These are phyloP conservation scores for Dactylellina sp. DNA, from an alignment of 2,329 filamentous ascomycete genomes.

Conservation along the genomic window DNA sequence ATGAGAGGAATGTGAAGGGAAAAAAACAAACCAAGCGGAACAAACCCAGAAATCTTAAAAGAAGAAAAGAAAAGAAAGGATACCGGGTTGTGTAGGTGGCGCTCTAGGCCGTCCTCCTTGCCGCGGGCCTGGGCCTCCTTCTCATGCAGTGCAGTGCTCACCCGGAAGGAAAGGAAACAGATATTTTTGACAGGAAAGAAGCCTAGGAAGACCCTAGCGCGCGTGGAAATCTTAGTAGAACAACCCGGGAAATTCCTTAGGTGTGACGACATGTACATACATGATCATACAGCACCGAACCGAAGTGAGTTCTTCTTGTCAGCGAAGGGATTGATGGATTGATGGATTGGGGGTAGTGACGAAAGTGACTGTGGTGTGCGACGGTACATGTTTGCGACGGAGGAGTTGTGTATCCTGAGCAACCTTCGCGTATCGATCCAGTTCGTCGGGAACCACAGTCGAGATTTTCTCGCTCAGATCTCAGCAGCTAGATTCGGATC, in stretches of 20 bases:
- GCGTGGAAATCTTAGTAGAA: constrained; percentile 11
- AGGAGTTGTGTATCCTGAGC: background rate
- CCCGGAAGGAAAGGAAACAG: background rate
- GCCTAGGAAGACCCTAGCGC: constrained; percentile 17
- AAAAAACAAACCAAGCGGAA: constrained; percentile 9
- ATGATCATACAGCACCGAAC: too few relatives aligned
- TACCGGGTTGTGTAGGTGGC: constrained; percentile 11
- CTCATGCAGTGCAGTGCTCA: background rate
- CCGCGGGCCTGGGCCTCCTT: constrained; percentile 36
- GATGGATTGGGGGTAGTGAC: too few relatives aligned
- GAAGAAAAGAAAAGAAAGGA: constrained; percentile 6
- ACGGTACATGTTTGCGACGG: too few relatives aligned
- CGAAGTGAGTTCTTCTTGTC: too few relatives aligned
- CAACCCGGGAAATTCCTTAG: constrained; percentile 20
- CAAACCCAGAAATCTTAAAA: constrained; percentile 4
- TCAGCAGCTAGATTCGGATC: background rate
- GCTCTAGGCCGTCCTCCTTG: constrained; percentile 37
- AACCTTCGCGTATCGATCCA: constrained; percentile 14
- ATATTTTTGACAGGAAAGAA: constrained; percentile 26
- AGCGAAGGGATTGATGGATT: too few relatives aligned
- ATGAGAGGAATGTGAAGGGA: background rate
- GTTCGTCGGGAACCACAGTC: constrained; percentile 3
- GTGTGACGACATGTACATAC: constrained; percentile 43
- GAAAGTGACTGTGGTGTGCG: too few relatives aligned
- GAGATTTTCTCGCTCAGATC: constrained; percentile 1